Evolutionary conservation across 495 filamentous ascomycete genomes (phyloP).

Genomic region (Cercophora sp.): DNA sequence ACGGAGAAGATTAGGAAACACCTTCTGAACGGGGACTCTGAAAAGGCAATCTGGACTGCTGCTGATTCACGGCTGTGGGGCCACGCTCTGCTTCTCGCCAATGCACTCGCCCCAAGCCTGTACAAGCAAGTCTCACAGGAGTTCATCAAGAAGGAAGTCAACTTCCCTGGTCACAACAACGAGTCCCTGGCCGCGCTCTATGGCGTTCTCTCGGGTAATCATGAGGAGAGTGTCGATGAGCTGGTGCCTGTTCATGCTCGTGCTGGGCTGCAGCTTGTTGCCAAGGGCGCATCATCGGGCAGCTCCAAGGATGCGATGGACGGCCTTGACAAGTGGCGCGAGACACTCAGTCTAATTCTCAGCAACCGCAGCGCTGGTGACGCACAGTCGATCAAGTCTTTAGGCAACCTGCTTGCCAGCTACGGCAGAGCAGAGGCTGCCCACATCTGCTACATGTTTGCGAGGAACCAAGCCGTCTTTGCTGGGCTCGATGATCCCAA

Average conservation of each 20-base stretch:
- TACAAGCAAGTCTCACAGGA: slow-evolving; percentile 94
- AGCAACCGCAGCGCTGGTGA: slow-evolving; percentile 84
- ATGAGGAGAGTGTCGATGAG: slow-evolving; percentile 92
- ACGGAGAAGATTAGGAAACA: slow-evolving; percentile 65
- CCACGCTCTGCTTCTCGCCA: slow-evolving; percentile 89
- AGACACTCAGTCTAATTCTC: slow-evolving; percentile 79
- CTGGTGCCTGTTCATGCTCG: slow-evolving; percentile 92
- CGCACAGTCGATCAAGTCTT: slow-evolving; percentile 65
- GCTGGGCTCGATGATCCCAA: slow-evolving; percentile 81
- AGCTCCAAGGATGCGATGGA: slow-evolving; percentile 68
- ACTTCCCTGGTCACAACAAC: slow-evolving; percentile 66
- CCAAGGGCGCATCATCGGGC: slow-evolving; percentile 57
- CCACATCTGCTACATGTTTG: slow-evolving; percentile 74
- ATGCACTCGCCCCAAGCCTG: slow-evolving; percentile 60
- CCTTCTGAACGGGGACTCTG: slow-evolving; percentile 75
- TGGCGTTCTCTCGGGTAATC: slow-evolving; percentile 87
- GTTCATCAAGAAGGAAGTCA: slow-evolving; percentile 89
- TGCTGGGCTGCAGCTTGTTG: slow-evolving; percentile 86
- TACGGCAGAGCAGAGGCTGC: slow-evolving; percentile 90
- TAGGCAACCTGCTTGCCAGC: slow-evolving; percentile 77
- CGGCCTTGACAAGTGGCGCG: slow-evolving; percentile 88
- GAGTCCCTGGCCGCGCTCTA: slow-evolving; percentile 88
- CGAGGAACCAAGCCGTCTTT: slow-evolving; percentile 56
- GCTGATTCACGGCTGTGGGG: slow-evolving; percentile 95
- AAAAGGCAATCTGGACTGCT: slow-evolving; percentile 90